Percentiles rank a stretch among this genome's conserved stretches.
Conservation (phyloP, 1,139 yeast species). For the Geotrichum macrosporum region DNA sequence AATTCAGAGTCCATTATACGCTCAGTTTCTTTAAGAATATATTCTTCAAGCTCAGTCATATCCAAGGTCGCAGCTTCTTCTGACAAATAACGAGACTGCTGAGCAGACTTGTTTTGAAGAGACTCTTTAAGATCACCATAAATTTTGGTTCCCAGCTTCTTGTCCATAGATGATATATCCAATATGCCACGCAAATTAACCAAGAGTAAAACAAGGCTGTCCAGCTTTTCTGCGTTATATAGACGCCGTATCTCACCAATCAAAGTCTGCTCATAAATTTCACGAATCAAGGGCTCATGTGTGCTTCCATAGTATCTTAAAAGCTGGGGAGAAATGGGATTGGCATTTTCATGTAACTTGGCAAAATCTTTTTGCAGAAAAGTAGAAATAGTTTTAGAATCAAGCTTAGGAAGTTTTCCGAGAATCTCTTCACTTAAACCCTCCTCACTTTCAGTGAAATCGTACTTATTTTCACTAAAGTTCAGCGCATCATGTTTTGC, state of each 20-base stretch:
- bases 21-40: background rate
- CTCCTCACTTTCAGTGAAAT: background rate
- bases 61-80: constrained; percentile 1
- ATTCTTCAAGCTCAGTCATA: background rate
- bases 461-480: background rate
- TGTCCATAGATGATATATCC: constrained; percentile 1
- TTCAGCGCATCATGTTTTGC: constrained; percentile 8
- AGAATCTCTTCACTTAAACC: constrained; percentile 1
- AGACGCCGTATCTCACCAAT: background rate
- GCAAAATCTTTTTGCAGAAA: constrained; percentile 6
- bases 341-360: background rate
- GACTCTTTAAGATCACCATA: background rate
- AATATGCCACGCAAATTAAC: constrained; percentile 7
- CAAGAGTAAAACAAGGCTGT: constrained; percentile 1
- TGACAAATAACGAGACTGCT: background rate
- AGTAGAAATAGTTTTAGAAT: constrained; percentile 1
- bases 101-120: background rate
- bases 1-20: background rate
- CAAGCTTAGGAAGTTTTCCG: constrained; percentile 8
- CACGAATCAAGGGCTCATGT: background rate
- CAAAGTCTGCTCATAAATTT: background rate
- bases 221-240: background rate
- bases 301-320: constrained; percentile 3
- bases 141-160: constrained; percentile 1
- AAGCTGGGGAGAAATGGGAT: constrained; percentile 3